phyloP scores from a whole-genome alignment of 306 rosid genomes.

The Medicago lupulina region DNA sequence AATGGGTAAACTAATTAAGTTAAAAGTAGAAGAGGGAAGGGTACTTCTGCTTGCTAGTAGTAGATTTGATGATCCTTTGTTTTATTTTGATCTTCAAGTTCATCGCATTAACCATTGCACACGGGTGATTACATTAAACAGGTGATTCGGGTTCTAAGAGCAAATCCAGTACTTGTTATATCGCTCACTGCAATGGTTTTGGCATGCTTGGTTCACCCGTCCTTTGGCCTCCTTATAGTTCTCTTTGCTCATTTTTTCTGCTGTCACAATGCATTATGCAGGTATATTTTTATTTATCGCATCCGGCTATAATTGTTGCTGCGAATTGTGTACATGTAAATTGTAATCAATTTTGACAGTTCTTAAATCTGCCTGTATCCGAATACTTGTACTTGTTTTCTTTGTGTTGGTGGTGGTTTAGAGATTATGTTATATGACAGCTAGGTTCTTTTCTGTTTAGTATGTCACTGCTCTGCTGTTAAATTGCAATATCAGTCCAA shows the following conservation, averaged over 20 bases:
- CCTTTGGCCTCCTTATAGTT: slow-evolving; percentile 73
- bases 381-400: not conserved
- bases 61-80: slow-evolving; percentile 17
- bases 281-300: slow-evolving; percentile 58
- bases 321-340: slow-evolving; percentile 4
- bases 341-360: slow-evolving; percentile 8
- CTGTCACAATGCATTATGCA: slow-evolving; percentile 89
- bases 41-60: slow-evolving; percentile 27
- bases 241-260: slow-evolving; percentile 72
- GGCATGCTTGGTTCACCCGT: slow-evolving; percentile 87
- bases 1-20: slow-evolving; percentile 28
- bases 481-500: slow-evolving; percentile 9
- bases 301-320: slow-evolving; percentile 23
- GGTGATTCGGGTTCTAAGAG: slow-evolving; percentile 74
- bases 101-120: slow-evolving; percentile 40
- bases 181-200: slow-evolving; percentile 70
- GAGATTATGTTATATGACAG: not conserved
- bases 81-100: slow-evolving; percentile 27
- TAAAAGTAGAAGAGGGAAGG: slow-evolving; percentile 21
- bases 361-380: slow-evolving; percentile 1
- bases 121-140: slow-evolving; percentile 49
- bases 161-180: slow-evolving; percentile 64
- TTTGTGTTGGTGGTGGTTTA: slow-evolving; percentile 4
- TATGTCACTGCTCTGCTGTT: not conserved
- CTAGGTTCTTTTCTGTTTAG: slow-evolving; percentile 1